These are phyloP conservation scores for Lyophyllum shimeji DNA, from an alignment of 768 basidiomycete genomes.

Conservation along the genomic window DNA sequence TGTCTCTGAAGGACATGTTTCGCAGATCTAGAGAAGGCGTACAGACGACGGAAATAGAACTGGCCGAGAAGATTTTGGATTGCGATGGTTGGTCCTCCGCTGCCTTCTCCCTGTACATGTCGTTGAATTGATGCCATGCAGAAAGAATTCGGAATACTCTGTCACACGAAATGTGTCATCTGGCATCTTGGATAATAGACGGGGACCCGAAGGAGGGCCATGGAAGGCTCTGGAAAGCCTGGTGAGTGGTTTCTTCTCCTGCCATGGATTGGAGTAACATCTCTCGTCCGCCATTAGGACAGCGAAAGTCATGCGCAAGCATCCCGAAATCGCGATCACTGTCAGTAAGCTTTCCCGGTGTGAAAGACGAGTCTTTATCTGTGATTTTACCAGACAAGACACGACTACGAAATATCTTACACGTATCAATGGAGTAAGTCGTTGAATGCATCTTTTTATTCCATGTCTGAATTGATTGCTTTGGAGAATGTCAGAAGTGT, in stretches of 20 bases:
- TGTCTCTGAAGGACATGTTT: slow-evolving; percentile 5
- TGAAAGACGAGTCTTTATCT: not conserved
- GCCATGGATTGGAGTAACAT: not conserved
- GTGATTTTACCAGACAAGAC: slow-evolving; percentile 53
- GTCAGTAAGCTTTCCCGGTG: slow-evolving; percentile 31
- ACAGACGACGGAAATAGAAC: slow-evolving; percentile 65
- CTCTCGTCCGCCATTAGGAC: slow-evolving; percentile 48
- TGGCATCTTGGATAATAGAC: slow-evolving; percentile 85
- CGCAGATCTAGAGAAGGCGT: slow-evolving; percentile 55
- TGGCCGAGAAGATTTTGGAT: slow-evolving; percentile 83
- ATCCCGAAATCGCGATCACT: slow-evolving; percentile 71
- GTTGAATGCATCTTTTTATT: slow-evolving; percentile 5
- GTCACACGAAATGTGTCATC: slow-evolving; percentile 91
- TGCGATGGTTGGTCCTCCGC: slow-evolving; percentile 53
- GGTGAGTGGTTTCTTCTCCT: slow-evolving; percentile 40
- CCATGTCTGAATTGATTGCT: slow-evolving; percentile 2
- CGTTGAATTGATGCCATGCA: slow-evolving; percentile 23
- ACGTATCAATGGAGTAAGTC: slow-evolving; percentile 72
- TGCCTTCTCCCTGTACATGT: not conserved
- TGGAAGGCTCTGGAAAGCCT: slow-evolving; percentile 68
- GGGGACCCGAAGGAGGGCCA: slow-evolving; percentile 69
- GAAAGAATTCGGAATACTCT: slow-evolving; percentile 82
- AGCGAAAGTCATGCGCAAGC: slow-evolving; percentile 60
- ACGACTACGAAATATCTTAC: slow-evolving; percentile 75
- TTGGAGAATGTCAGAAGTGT: slow-evolving; percentile 62